A percentile compares a stretch with the other conserved stretches of the same genome.
These are phyloP conservation scores for Aspergillus baeticus DNA, from an alignment of 495 filamentous ascomycete species.

Conservation along the genomic window DNA sequence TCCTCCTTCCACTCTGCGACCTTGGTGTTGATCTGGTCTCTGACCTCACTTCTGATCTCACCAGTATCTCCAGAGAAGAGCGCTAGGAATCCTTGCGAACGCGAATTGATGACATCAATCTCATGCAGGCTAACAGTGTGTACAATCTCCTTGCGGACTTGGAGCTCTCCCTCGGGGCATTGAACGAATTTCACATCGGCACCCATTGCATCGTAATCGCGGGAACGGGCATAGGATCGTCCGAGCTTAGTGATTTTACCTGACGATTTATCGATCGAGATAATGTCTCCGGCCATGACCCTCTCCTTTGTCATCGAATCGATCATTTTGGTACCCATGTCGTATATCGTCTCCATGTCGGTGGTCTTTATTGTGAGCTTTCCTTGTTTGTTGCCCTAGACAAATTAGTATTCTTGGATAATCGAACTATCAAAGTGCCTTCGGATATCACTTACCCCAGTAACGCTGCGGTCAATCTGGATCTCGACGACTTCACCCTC, in stretches of 20 bases:
- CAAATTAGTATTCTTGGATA: constrained; percentile 17
- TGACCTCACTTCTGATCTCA: constrained; percentile 94
- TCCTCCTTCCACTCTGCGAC: constrained; percentile 99
- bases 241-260: constrained; percentile 97
- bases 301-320: constrained; percentile 99
- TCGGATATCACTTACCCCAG: constrained; percentile 58
- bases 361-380: constrained; percentile 99
- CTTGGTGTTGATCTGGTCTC: constrained; percentile 98
- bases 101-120: constrained; percentile 98
- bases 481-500: constrained; percentile 99
- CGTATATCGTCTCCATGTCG: constrained; percentile 99
- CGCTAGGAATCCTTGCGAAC: constrained; percentile 93
- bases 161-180: constrained; percentile 97
- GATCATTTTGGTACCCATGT: constrained; percentile 99
- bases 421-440: neutral
- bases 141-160: constrained; percentile 94
- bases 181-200: constrained; percentile 97
- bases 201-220: constrained; percentile 99
- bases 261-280: constrained; percentile 95
- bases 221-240: constrained; percentile 85
- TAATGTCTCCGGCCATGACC: constrained; percentile 96
- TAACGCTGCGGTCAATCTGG: constrained; percentile 96
- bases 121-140: constrained; percentile 97
- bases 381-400: constrained; percentile 84
- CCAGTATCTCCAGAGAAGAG: constrained; percentile 98